A percentile compares a stretch with the other conserved stretches of the same genome.
Evolutionary conservation across 2,329 filamentous ascomycete genomes (phyloP).

Genomic region (Phyllosticta citriasiana): DNA sequence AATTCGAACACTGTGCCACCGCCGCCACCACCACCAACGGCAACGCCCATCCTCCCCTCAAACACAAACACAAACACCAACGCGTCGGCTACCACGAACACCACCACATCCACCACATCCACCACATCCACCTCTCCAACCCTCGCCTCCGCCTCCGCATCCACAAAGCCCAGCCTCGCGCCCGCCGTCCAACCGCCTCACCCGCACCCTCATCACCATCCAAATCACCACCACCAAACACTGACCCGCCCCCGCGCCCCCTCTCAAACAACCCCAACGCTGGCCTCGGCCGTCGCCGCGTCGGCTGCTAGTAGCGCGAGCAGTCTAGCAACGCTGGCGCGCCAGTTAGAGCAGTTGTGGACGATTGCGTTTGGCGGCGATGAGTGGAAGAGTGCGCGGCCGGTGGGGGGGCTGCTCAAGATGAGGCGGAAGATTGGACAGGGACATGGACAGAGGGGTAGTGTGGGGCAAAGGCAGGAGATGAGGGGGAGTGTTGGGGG

Average conservation of each 20-base stretch:
- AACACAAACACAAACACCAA: not conserved
- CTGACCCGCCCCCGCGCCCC: not conserved
- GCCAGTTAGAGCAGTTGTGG: conserved; percentile 1
- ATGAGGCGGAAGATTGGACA: not conserved
- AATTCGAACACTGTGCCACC: no score
- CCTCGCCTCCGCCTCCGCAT: not conserved
- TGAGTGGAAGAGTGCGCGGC: not conserved
- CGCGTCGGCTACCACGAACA: not conserved
- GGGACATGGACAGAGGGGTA: not conserved
- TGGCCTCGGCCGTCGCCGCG: not conserved
- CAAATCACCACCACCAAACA: no score
- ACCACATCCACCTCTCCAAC: not conserved
- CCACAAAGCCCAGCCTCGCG: not conserved
- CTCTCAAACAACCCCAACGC: not conserved
- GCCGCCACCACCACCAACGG: not conserved
- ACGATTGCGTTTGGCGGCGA: conserved; percentile 1
- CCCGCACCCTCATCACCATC: not conserved
- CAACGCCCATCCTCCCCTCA: not conserved
- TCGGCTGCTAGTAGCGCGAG: not conserved
- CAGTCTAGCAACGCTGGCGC: not conserved
- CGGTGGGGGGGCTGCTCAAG: not conserved
- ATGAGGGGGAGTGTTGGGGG: not conserved
- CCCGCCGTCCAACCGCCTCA: not conserved
- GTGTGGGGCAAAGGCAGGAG: no score
- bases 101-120: not conserved